Evolutionary conservation across 306 rosid genomes (phyloP), one percentile per base, ranked within the genome.

Genomic region (Lagenaria siceraria): DNA sequence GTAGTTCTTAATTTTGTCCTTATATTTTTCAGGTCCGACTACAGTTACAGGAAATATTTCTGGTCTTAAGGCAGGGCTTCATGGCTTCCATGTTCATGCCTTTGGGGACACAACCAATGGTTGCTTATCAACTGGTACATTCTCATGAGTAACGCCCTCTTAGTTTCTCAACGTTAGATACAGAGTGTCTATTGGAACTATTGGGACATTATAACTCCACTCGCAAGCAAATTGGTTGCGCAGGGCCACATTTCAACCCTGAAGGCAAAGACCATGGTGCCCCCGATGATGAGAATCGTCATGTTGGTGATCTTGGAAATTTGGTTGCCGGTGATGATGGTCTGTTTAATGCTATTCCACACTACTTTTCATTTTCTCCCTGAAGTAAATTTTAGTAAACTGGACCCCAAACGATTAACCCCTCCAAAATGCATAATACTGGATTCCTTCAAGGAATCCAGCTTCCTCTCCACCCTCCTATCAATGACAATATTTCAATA

Each of bases 221-320:
- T 25, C 2, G 35, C 35, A 71, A 25, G 12, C 15, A 29, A 13
- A 71, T 71, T 8, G 56, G 21, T 48, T 71, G 52, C 21, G 68
- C 80, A 96, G 99, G 99, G 72, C 83, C 98, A 4, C 99, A 96
- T 82, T 96, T 86, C 82, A 92, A 96, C 74, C 99, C 99, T 74
- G 77, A 80, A 75, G 64, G 76, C 69, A 89, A 89, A 80, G 97
- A 90, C 61, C 99, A 96, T 21, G 99, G 99, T 79, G 83, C 97
- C 33, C 99, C 98, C 51, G 91, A 80, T 49, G 99, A 96, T 60
- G 91, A 66, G 77, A 76, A 1, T 74, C 97, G 99, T 19, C 99
- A 92, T 83, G 97, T 97, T 77, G 99, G 99, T 62, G 99, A 96
- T 87, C 88, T 96, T 25, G 99, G 99, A 84, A 96, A 96, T 68